Evolutionary conservation across 495 filamentous ascomycete species (phyloP).

Genomic region (Penicillium ochrochloron): DNA sequence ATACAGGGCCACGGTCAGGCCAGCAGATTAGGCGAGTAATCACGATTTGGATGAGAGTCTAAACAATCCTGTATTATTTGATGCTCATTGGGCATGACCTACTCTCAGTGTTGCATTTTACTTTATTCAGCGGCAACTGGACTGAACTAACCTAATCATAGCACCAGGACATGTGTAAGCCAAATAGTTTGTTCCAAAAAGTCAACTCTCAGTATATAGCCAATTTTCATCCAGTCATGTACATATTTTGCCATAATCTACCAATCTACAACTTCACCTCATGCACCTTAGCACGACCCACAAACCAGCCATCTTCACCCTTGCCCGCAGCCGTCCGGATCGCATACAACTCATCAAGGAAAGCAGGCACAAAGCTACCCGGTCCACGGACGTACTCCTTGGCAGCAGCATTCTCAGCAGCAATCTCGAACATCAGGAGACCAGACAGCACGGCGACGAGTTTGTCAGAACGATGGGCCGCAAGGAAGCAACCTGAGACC

Average conservation of each 20-base stretch:
- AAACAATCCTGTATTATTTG: background rate
- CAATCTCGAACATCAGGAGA: conserved; percentile 81
- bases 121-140: background rate
- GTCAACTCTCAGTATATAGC: background rate
- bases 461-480: conserved; percentile 61
- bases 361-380: conserved; percentile 86
- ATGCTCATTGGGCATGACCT: background rate
- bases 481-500: conserved; percentile 73
- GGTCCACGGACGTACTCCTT: conserved; percentile 73
- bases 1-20: background rate
- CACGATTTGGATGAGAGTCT: background rate
- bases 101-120: background rate
- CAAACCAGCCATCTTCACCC: conserved; percentile 58
- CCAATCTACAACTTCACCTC: conserved; percentile 38
- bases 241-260: conserved; percentile 14
- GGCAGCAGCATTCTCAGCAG: conserved; percentile 71
- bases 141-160: background rate
- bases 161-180: background rate
- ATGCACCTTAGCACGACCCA: conserved; percentile 57
- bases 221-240: conserved; percentile 18
- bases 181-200: background rate
- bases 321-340: conserved; percentile 53
- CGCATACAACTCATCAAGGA: conserved; percentile 72
- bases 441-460: conserved; percentile 72
- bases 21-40: background rate